Percentiles rank a stretch among this genome's conserved stretches.
These are phyloP conservation scores for Corchorus olitorius DNA, from an alignment of 345 rosid species.

Conservation along the genomic window DNA sequence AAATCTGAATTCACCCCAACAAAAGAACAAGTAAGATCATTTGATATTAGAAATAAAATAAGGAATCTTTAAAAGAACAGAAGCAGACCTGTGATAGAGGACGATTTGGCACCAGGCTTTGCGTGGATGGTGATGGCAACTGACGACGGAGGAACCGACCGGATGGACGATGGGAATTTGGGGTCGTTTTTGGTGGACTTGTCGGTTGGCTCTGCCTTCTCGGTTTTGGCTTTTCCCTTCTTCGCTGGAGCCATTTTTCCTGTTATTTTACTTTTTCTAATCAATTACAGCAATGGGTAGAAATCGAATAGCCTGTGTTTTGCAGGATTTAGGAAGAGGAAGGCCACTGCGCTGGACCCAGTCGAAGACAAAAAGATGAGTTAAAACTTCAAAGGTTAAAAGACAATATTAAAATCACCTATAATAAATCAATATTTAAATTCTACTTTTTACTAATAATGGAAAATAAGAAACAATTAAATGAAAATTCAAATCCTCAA, in stretches of 20 bases:
- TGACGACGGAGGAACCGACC: constrained; percentile 65
- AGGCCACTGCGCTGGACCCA: no score
- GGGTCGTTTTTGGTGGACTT: constrained; percentile 17
- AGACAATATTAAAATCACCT: no score
- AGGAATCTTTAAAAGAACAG: background rate
- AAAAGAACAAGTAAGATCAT: background rate
- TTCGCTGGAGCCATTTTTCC: constrained; percentile 62
- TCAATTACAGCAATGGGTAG: no score
- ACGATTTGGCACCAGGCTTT: constrained; percentile 89
- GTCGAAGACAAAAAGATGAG: no score
- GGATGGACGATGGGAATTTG: constrained; percentile 65
- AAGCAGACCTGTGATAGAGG: constrained; percentile 75
- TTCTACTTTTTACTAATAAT: no score
- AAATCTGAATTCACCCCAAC: constrained; percentile 47
- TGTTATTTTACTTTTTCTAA: background rate
- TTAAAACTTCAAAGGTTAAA: no score
- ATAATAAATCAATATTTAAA: no score
- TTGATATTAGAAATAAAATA: background rate
- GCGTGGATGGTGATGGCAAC: constrained; percentile 94
- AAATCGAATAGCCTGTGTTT: no score
- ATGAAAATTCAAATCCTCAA: no score
- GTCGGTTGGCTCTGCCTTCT: constrained; percentile 39
- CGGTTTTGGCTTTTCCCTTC: constrained; percentile 57
- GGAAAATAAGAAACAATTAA: no score
- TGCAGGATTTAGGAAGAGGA: no score